Evolutionary conservation across 345 rosid genomes (phyloP).

Genomic region (Excoecaria cochinchinensis): DNA sequence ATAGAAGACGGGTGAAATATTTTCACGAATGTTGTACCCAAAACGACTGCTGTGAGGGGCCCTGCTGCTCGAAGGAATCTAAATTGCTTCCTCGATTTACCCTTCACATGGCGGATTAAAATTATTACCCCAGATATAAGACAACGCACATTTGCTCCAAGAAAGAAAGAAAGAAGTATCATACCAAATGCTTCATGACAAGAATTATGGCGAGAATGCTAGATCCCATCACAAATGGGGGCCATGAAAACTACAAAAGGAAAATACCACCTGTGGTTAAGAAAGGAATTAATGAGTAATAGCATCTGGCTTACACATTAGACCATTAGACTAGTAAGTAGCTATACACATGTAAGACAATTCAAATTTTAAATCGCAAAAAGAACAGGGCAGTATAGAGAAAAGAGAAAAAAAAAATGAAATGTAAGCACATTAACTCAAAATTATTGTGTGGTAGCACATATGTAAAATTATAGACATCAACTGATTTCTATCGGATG

Average conservation of each 20-base stretch:
- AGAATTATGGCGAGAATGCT: slow-evolving; percentile 71
- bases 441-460: background rate
- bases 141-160: background rate
- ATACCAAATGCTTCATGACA: slow-evolving; percentile 91
- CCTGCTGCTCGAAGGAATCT: slow-evolving; percentile 88
- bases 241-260: slow-evolving; percentile 97
- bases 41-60: slow-evolving; percentile 85
- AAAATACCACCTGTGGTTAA: slow-evolving; percentile 61
- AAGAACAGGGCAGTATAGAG: slow-evolving; percentile 1
- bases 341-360: background rate
- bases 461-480: slow-evolving; percentile 10
- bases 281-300: slow-evolving; percentile 38
- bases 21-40: slow-evolving; percentile 84
- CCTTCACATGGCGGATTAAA: slow-evolving; percentile 50
- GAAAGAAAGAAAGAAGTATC: slow-evolving; percentile 20
- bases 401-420: slow-evolving; percentile 9
- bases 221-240: slow-evolving; percentile 97
- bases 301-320: slow-evolving; percentile 24
- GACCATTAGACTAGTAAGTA: slow-evolving; percentile 11
- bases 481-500: background rate
- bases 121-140: slow-evolving; percentile 10
- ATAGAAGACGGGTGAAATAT: slow-evolving; percentile 76
- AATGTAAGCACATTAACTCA: background rate
- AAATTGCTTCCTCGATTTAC: slow-evolving; percentile 81
- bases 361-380: slow-evolving; percentile 6